A percentile compares a stretch with the other conserved stretches of the same genome.
Evolutionary conservation across 2,329 filamentous ascomycete species (phyloP).

Genomic region (Aspergillus aculeatinus): DNA sequence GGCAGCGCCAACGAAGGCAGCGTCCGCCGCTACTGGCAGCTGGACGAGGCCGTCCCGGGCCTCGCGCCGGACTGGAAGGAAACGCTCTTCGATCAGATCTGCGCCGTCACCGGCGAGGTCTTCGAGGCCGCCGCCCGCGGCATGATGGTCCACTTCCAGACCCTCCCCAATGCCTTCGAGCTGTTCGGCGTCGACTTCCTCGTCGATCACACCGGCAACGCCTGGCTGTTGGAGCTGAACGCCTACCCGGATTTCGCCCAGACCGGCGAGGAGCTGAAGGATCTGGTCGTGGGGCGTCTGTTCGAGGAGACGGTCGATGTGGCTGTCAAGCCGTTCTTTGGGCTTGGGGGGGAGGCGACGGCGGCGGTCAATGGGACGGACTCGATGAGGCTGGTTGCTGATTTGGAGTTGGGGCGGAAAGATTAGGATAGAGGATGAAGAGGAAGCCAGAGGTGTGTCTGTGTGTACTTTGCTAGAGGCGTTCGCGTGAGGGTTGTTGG

Average conservation of each 20-base stretch:
- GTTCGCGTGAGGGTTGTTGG: neutral
- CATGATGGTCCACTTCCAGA: slow-evolving; percentile 90
- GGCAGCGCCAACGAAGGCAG: slow-evolving; percentile 57
- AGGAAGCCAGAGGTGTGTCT: neutral
- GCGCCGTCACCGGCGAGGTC: slow-evolving; percentile 67
- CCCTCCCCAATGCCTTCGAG: slow-evolving; percentile 85
- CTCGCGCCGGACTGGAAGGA: slow-evolving; percentile 51
- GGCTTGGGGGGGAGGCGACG: slow-evolving; percentile 17
- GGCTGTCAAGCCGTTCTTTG: slow-evolving; percentile 70
- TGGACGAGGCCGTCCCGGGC: slow-evolving; percentile 48
- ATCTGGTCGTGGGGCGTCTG: slow-evolving; percentile 67
- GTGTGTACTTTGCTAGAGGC: neutral
- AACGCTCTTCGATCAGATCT: slow-evolving; percentile 72
- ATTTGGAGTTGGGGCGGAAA: slow-evolving; percentile 43
- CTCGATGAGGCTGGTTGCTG: slow-evolving; percentile 40
- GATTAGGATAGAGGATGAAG: slow-evolving; percentile 8
- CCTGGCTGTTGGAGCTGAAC: slow-evolving; percentile 88
- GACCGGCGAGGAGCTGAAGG: slow-evolving; percentile 73
- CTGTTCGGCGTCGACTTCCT: slow-evolving; percentile 89
- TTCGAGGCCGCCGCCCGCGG: slow-evolving; percentile 83
- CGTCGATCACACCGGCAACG: slow-evolving; percentile 63
- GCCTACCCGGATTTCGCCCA: slow-evolving; percentile 95
- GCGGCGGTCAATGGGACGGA: slow-evolving; percentile 22
- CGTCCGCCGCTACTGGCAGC: slow-evolving; percentile 72
- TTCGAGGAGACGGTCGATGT: slow-evolving; percentile 71